Evolutionary conservation across 2,329 filamentous ascomycete genomes (phyloP).

Genomic region (Scedosporium dehoogii): DNA sequence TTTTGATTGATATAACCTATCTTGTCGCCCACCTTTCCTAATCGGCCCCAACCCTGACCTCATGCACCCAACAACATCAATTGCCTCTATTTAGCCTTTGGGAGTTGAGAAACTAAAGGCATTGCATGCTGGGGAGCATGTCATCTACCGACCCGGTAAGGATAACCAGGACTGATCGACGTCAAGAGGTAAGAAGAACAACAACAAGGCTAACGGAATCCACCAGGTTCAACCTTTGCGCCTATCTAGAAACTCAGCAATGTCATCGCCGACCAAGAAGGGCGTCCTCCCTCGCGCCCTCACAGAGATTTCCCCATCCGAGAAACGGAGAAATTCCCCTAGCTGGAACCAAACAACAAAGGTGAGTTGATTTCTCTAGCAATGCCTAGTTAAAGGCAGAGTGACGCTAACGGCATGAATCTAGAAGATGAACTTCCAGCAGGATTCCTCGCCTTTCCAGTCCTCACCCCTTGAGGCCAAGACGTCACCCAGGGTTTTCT

Average conservation of each 20-base stretch:
- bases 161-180: background rate
- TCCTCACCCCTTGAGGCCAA: conserved; percentile 62
- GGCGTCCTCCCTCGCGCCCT: conserved; percentile 61
- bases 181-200: background rate
- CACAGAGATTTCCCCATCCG: conserved; percentile 79
- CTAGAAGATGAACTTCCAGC: conserved; percentile 58
- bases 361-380: conserved; percentile 35
- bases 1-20: background rate
- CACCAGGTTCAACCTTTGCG: conserved; percentile 64
- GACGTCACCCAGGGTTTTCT: conserved; percentile 78
- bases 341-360: conserved; percentile 73
- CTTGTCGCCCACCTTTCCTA: background rate
- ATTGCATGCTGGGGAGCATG: conserved; percentile 1
- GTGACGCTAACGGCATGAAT: conserved; percentile 18
- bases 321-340: conserved; percentile 82
- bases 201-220: background rate
- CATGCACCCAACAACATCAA: background rate
- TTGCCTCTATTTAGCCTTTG: background rate
- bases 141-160: conserved; percentile 2
- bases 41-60: background rate
- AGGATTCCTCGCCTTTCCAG: conserved; percentile 76
- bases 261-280: conserved; percentile 54
- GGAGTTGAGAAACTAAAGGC: background rate
- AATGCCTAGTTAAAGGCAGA: background rate
- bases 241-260: conserved; percentile 60